Conservation (phyloP, 495 filamentous ascomycete genomes). For the Talaromyces borbonicus region DNA sequence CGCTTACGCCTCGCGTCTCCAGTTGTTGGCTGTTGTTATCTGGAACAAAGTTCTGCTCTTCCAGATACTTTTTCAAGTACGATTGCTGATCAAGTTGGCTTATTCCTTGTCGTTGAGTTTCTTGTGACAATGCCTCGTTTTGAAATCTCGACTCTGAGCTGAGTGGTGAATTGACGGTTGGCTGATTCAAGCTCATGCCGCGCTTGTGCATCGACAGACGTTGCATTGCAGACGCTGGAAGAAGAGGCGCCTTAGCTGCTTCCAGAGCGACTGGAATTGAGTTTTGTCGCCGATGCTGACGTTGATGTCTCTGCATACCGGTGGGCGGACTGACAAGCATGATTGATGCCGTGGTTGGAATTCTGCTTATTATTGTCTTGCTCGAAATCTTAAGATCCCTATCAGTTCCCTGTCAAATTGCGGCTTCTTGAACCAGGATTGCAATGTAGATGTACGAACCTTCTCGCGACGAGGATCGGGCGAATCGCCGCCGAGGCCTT, state of each 20-base stretch:
- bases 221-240: constrained; percentile 46
- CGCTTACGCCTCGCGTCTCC: constrained; percentile 30
- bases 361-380: background rate
- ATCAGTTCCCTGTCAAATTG: background rate
- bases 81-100: constrained; percentile 49
- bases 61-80: constrained; percentile 15
- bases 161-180: constrained; percentile 39
- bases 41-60: constrained; percentile 15
- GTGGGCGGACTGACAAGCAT: constrained; percentile 70
- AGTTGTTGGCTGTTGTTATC: constrained; percentile 24
- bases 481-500: background rate
- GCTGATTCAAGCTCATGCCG: constrained; percentile 70
- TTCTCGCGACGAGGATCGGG: background rate
- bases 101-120: constrained; percentile 62
- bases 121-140: constrained; percentile 50
- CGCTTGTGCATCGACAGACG: constrained; percentile 52
- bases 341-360: constrained; percentile 17
- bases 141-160: constrained; percentile 45
- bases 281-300: constrained; percentile 77
- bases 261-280: constrained; percentile 74
- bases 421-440: background rate
- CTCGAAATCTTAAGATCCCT: background rate
- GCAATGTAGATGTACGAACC: background rate
- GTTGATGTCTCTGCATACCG: constrained; percentile 57
- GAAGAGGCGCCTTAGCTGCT: constrained; percentile 50